A percentile compares a stretch with the other conserved stretches of the same genome.
Evolutionary conservation across 768 basidiomycete genomes (phyloP).

Genomic region (Amanita jacksonii): DNA sequence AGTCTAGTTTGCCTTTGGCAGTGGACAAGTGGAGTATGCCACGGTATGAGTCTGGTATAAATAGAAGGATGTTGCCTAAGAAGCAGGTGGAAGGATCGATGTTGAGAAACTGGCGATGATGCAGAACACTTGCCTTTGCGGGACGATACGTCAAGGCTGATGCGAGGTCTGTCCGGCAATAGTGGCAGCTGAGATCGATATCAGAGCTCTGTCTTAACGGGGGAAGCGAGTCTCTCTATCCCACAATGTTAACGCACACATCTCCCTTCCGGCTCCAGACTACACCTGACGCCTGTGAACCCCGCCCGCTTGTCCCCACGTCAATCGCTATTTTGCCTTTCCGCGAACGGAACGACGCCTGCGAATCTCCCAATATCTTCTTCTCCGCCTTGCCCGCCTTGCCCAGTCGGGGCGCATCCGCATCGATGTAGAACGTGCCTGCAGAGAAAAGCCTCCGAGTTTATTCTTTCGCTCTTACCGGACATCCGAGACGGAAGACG

Average conservation of each 20-base stretch:
- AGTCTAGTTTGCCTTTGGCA: slow-evolving; percentile 21
- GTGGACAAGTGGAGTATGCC: slow-evolving; percentile 27
- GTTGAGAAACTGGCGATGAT: neutral
- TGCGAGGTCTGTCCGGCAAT: slow-evolving; percentile 22
- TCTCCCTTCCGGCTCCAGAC: slow-evolving; percentile 27
- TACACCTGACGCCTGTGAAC: slow-evolving; percentile 19
- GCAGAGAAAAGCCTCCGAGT: neutral
- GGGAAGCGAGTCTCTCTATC: slow-evolving; percentile 5
- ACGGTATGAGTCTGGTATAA: slow-evolving; percentile 26
- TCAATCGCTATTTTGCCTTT: slow-evolving; percentile 29
- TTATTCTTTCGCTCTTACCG: neutral
- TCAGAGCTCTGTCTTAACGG: neutral
- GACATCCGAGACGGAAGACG: neutral
- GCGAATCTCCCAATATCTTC: slow-evolving; percentile 21
- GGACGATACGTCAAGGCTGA: slow-evolving; percentile 27
- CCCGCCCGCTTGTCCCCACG: slow-evolving; percentile 28
- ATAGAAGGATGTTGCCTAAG: slow-evolving; percentile 27
- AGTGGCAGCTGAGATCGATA: slow-evolving; percentile 21
- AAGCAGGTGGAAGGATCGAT: slow-evolving; percentile 3
- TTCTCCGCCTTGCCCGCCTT: slow-evolving; percentile 12
- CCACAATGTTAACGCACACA: slow-evolving; percentile 32
- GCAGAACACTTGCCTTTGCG: slow-evolving; percentile 20
- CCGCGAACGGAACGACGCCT: slow-evolving; percentile 34
- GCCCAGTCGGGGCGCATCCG: slow-evolving; percentile 21
- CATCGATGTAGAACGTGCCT: slow-evolving; percentile 36